Base-by-base conservation (phyloP, 345 rosid genomes). In the Cardiospermum halicacabum region DNA sequence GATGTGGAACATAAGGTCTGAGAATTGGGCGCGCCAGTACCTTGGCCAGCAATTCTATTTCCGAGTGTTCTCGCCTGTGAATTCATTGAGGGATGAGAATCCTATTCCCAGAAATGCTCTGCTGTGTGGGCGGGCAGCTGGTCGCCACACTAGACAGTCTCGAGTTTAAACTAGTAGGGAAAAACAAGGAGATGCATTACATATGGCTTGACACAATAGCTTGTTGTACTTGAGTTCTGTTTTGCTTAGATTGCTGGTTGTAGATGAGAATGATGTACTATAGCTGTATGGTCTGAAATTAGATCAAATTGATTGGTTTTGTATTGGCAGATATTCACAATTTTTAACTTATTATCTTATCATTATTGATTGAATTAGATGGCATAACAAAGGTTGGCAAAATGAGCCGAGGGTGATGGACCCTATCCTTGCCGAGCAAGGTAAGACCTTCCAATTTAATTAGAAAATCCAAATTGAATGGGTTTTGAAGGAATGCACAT, bases 1-100 rank as follows among this genome's bases (percentile, higher is more conserved):
- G 51, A 84, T 87, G 89, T 87, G 93, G 93, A 87, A 82, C 50
- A 60, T 87, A 56, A 81, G 93, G 72, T 87, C 90, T 0, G 89
- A 84, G 78, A 81, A 81, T 72, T 87, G 90, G 93, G 82, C 67
- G 15, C 80, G 78, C 22, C 89, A 81, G 54, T 84, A 87, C 72
- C 63, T 87, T 24, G 94, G 90, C 26, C 94, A 87, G 32, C 94
- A 87, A 64, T 82, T 87, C 67, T 87, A 87, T 68, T 78, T 84
- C 24, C 78, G 86, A 0, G 82, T 87, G 0, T 78, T 74, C 72
- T 82, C 89, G 0, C 51, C 84, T 1, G 77, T 82, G 24, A 84
- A 79, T 53, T 82, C 94, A 10, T 78, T 72, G 88, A 79, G 94
- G 64, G 90, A 87, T 37, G 94, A 87, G 32, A 74, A 79, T 63